Evolutionary conservation across 73 alveolate genomes (phyloP).

Genomic region (Tetrahymena thermophila): DNA sequence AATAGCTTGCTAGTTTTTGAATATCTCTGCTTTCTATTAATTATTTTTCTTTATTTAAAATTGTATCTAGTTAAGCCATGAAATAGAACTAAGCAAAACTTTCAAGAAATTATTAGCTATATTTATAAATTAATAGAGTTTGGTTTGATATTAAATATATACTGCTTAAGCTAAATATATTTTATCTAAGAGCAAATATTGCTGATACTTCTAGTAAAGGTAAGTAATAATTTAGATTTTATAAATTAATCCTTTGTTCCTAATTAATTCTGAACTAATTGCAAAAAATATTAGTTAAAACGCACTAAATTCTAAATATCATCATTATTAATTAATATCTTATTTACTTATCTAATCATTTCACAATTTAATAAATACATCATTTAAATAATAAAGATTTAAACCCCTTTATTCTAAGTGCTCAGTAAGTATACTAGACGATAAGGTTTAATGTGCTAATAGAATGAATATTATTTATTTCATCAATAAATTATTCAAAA

Average conservation of each 20-base stretch:
- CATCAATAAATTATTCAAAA: too few relatives aligned
- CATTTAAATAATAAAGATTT: neutral
- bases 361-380: neutral
- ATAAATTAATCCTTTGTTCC: neutral
- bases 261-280: neutral
- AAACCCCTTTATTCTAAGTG: too few relatives aligned
- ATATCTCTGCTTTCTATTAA: neutral
- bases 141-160: too few relatives aligned
- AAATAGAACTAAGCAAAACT: neutral
- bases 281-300: neutral
- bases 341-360: neutral
- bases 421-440: too few relatives aligned
- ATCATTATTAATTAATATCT: neutral
- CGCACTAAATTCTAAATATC: neutral
- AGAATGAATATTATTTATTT: too few relatives aligned
- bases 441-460: too few relatives aligned
- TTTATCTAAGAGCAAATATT: neutral
- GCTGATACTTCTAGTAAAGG: neutral
- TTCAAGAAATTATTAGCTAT: too few relatives aligned
- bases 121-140: neutral
- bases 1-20: too few relatives aligned
- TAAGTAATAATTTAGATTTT: neutral
- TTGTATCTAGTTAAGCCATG: neutral
- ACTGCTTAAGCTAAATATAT: neutral
- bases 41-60: too few relatives aligned